Percentiles rank a stretch among this genome's conserved stretches.
These are phyloP conservation scores for Schizochytrium sp. DNA, from an alignment of 108 stramenopile genomes.

Conservation along the genomic window DNA sequence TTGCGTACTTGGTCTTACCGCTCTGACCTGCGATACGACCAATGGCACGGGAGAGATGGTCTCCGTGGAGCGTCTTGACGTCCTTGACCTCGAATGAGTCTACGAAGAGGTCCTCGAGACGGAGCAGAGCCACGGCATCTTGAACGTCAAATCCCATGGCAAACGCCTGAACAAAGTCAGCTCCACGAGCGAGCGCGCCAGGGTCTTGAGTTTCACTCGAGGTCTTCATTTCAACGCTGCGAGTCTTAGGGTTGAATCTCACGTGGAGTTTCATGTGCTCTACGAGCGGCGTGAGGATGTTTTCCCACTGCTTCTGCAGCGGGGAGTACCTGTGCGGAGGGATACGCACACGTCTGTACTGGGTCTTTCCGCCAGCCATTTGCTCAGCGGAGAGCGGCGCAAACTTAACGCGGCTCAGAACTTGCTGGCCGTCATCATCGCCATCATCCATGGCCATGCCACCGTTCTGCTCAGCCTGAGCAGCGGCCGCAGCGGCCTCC, in stretches of 20 bases:
- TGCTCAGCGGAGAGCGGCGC: conserved; percentile 37
- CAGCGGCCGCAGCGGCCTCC: too few species aligned
- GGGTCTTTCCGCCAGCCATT: conserved; percentile 44
- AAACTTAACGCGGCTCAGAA: conserved; percentile 10
- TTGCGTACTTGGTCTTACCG: conserved; percentile 98
- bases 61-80: conserved; percentile 93
- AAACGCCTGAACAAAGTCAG: conserved; percentile 96
- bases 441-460: too few species aligned
- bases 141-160: conserved; percentile 98
- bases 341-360: conserved; percentile 83
- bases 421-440: neutral
- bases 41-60: conserved; percentile 95
- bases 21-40: conserved; percentile 98
- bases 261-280: conserved; percentile 95
- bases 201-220: conserved; percentile 88
- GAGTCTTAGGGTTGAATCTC: conserved; percentile 95
- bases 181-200: conserved; percentile 92
- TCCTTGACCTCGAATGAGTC: conserved; percentile 98
- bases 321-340: conserved; percentile 96
- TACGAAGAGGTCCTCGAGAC: conserved; percentile 96
- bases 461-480: too few species aligned
- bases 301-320: conserved; percentile 89
- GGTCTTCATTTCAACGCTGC: conserved; percentile 96
- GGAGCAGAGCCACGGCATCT: conserved; percentile 96
- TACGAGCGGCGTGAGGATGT: conserved; percentile 90